Conservation (phyloP, 208 protist genomes). For the Trypanosoma rangeli region DNA sequence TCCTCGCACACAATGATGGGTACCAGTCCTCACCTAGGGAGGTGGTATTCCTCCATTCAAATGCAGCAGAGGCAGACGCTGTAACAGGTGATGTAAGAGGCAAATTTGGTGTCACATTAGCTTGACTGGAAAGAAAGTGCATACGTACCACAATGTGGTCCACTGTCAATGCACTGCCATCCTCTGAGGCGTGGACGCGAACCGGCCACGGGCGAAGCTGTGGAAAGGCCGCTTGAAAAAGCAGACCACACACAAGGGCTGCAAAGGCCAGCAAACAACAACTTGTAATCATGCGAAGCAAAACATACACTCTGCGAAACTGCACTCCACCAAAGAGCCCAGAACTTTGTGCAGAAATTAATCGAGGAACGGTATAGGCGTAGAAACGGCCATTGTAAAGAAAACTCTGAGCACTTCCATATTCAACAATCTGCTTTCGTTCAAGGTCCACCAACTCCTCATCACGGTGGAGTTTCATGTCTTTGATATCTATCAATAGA, state of each 20-base stretch:
- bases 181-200: conserved; percentile 36
- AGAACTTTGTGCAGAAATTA: conserved; percentile 70
- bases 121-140: conserved; percentile 49
- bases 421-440: conserved; percentile 47
- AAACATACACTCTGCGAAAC: conserved; percentile 51
- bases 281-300: conserved; percentile 56
- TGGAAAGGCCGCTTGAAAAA: conserved; percentile 78
- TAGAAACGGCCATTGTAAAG: conserved; percentile 54
- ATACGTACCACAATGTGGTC: conserved; percentile 84
- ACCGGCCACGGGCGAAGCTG: conserved; percentile 69
- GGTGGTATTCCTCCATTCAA: conserved; percentile 61
- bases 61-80: conserved; percentile 31
- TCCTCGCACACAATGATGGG: conserved; percentile 63
- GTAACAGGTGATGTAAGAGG: conserved; percentile 19
- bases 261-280: conserved; percentile 50
- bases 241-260: conserved; percentile 49
- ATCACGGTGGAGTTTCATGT: conserved; percentile 54
- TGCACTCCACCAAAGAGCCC: conserved; percentile 53
- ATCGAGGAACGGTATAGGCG: conserved; percentile 58
- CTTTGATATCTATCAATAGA: conserved; percentile 56
- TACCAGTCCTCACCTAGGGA: conserved; percentile 61
- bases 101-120: conserved; percentile 3
- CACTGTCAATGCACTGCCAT: conserved; percentile 51
- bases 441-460: conserved; percentile 33
- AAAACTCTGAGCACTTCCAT: conserved; percentile 47